A percentile compares a stretch with the other conserved stretches of the same genome.
phyloP scores from a whole-genome alignment of 331 rosid genomes.

The Rhamnella rubrinervis region DNA sequence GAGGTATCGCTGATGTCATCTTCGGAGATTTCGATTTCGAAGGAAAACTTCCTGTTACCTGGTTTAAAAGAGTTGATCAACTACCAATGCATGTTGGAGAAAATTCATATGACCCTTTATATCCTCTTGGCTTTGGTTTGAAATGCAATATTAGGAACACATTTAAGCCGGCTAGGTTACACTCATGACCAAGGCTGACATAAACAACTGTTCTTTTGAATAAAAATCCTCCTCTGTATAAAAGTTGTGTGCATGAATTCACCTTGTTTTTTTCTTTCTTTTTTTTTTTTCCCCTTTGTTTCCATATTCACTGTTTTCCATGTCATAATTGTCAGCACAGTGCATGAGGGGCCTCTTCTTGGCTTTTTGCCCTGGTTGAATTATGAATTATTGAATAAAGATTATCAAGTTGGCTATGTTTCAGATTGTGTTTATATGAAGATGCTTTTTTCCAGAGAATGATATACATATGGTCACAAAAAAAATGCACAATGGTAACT shows the following conservation, averaged over 20 bases:
- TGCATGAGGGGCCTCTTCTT: background rate
- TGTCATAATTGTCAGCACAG: background rate
- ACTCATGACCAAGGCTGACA: background rate
- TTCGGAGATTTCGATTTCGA: conserved; percentile 70
- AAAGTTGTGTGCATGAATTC: background rate
- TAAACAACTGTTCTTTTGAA: background rate
- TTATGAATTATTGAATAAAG: background rate
- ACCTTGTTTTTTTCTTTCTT: background rate
- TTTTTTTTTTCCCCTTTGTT: background rate
- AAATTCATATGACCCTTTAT: conserved; percentile 50
- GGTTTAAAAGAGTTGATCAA: conserved; percentile 60
- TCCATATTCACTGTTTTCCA: background rate
- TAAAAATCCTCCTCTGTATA: too few relatives aligned
- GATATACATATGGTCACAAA: background rate
- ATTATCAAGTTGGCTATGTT: conserved; percentile 1
- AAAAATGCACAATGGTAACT: background rate
- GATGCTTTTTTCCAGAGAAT: background rate
- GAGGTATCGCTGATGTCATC: conserved; percentile 72
- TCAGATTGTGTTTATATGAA: background rate
- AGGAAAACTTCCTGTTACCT: conserved; percentile 72
- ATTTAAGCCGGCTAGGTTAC: background rate
- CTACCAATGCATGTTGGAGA: conserved; percentile 42
- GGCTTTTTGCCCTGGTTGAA: background rate
- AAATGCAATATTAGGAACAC: conserved; percentile 24
- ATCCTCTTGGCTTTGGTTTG: conserved; percentile 73